phyloP scores from a whole-genome alignment of 495 filamentous ascomycete genomes.

The Cercophora newfieldiana region DNA sequence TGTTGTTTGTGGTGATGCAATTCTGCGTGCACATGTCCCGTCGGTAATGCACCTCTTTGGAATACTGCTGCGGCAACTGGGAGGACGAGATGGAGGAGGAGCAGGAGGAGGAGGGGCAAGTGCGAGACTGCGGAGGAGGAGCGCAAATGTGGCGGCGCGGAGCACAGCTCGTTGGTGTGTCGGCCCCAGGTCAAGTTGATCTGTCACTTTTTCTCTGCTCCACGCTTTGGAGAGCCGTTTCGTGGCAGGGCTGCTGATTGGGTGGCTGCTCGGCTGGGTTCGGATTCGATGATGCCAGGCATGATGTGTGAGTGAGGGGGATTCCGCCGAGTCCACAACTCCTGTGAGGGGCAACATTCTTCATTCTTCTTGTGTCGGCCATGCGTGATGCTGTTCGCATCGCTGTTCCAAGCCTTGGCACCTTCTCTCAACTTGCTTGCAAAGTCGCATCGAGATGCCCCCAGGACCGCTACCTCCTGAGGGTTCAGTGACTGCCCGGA shows the following conservation, averaged over 20 bases:
- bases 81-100: background rate
- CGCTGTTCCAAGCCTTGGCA: background rate
- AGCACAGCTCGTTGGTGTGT: background rate
- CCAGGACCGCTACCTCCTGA: background rate
- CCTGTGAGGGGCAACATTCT: background rate
- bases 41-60: background rate
- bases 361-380: too few species aligned
- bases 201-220: constrained; percentile 12
- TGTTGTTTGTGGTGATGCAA: background rate
- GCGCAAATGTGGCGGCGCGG: background rate
- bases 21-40: background rate
- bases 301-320: too few species aligned
- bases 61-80: too few species aligned
- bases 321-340: background rate
- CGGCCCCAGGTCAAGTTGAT: background rate
- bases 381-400: background rate
- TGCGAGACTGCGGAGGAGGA: background rate
- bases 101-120: background rate
- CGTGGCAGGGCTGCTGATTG: constrained; percentile 7
- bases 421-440: background rate
- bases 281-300: constrained; percentile 6
- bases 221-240: background rate
- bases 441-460: background rate
- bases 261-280: constrained; percentile 1
- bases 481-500: background rate